Evolutionary conservation across 2,329 filamentous ascomycete genomes (phyloP).

Genomic region (Pseudocercospora cruenta): DNA sequence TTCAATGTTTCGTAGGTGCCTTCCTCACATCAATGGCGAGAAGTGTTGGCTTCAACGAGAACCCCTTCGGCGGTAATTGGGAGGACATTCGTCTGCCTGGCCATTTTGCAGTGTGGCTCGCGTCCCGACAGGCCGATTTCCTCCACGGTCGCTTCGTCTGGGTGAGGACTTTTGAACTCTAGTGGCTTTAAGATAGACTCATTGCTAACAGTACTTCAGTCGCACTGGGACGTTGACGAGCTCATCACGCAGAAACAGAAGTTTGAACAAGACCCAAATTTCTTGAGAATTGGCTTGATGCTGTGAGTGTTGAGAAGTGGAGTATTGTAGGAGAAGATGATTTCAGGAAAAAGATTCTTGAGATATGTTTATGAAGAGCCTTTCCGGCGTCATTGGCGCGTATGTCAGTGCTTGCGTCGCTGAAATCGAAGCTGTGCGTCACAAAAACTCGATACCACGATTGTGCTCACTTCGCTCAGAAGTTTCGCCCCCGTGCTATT

Average conservation of each 20-base stretch:
- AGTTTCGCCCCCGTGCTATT: no score
- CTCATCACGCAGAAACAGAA: slow-evolving; percentile 20
- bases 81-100: slow-evolving; percentile 32
- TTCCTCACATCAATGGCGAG: slow-evolving; percentile 11
- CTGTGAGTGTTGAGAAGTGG: slow-evolving; percentile 27
- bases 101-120: slow-evolving; percentile 44
- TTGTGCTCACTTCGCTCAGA: no score
- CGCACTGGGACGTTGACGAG: slow-evolving; percentile 31
- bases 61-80: background rate
- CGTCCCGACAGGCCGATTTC: slow-evolving; percentile 44
- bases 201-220: background rate
- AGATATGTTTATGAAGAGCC: no score
- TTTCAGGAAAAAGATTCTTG: no score
- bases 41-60: slow-evolving; percentile 4
- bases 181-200: background rate
- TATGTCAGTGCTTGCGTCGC: no score
- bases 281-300: slow-evolving; percentile 28
- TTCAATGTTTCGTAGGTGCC: background rate
- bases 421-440: no score
- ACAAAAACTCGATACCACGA: no score
- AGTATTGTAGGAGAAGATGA: background rate
- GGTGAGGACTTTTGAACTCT: slow-evolving; percentile 9
- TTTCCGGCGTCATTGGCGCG: no score
- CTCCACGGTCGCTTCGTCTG: slow-evolving; percentile 42
- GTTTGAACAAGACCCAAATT: slow-evolving; percentile 17